A percentile compares a stretch with the other conserved stretches of the same genome.
These are phyloP conservation scores for Boletus tylopilopsis DNA, from an alignment of 768 basidiomycete species.

Conservation along the genomic window DNA sequence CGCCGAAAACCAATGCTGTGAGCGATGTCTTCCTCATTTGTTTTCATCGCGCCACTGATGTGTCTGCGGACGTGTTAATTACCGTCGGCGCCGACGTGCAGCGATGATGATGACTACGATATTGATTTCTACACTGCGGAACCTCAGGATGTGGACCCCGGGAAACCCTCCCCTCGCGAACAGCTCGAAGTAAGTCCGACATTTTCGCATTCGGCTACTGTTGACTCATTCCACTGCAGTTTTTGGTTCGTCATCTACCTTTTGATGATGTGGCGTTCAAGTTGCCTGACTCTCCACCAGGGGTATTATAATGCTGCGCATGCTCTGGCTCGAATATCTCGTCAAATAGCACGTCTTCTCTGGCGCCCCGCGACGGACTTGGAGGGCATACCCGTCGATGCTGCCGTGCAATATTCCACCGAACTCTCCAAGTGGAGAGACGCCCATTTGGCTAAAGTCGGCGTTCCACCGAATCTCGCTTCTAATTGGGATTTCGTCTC, in stretches of 20 bases:
- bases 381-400: slow-evolving; percentile 71
- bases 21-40: slow-evolving; percentile 20
- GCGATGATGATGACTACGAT: slow-evolving; percentile 85
- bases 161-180: slow-evolving; percentile 65
- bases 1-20: slow-evolving; percentile 77
- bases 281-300: slow-evolving; percentile 36
- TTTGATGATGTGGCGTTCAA: background rate
- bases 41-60: slow-evolving; percentile 8
- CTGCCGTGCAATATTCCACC: slow-evolving; percentile 52
- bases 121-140: slow-evolving; percentile 84
- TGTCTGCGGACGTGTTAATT: slow-evolving; percentile 18
- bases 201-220: background rate
- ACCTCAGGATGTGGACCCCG: slow-evolving; percentile 44
- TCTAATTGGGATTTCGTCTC: slow-evolving; percentile 88
- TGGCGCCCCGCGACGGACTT: slow-evolving; percentile 77
- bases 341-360: slow-evolving; percentile 75
- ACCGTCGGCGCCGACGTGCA: slow-evolving; percentile 25
- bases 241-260: slow-evolving; percentile 54
- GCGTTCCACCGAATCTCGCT: slow-evolving; percentile 82
- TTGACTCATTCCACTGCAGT: slow-evolving; percentile 37
- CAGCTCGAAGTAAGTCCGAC: slow-evolving; percentile 63
- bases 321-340: slow-evolving; percentile 77
- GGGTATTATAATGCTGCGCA: slow-evolving; percentile 83
- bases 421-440: slow-evolving; percentile 72
- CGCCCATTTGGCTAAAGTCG: slow-evolving; percentile 69